A percentile compares a stretch with the other conserved stretches of the same genome.
Evolutionary conservation across 352 stramenopile species (phyloP).

Genomic region (Discostella stelligera): DNA sequence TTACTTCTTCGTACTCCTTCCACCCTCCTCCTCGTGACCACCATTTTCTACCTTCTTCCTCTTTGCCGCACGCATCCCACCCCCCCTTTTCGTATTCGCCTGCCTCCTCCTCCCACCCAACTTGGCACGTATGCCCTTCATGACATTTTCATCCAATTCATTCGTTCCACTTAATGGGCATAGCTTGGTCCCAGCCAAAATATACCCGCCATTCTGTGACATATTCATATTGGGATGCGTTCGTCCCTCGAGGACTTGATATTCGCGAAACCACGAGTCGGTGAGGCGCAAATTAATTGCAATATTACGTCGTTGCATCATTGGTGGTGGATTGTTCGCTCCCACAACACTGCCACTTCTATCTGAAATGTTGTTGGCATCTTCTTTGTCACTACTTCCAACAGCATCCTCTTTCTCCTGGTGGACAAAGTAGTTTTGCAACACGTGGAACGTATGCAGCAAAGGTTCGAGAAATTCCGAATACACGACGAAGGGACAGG

Average conservation of each 20-base stretch:
- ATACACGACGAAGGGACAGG: constrained; percentile 94
- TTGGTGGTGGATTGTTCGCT: constrained; percentile 12
- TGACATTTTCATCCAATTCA: constrained; percentile 61
- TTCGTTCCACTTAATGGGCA: constrained; percentile 61
- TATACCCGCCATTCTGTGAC: constrained; percentile 92
- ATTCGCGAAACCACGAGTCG: constrained; percentile 94
- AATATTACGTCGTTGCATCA: constrained; percentile 65
- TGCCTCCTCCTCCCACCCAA: constrained; percentile 44
- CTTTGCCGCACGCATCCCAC: not conserved
- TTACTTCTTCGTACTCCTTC: not conserved
- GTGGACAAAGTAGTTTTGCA: constrained; percentile 80
- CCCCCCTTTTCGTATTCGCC: constrained; percentile 12
- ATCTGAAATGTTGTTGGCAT: not conserved
- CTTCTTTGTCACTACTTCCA: not conserved
- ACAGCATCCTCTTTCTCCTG: not conserved
- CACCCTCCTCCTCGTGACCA: not conserved
- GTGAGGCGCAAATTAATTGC: constrained; percentile 92
- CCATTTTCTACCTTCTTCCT: constrained; percentile 8
- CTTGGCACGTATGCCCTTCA: constrained; percentile 55
- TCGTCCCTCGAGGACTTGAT: constrained; percentile 90
- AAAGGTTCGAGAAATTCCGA: constrained; percentile 92
- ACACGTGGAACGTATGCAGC: constrained; percentile 86
- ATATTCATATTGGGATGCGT: constrained; percentile 97
- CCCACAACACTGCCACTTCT: not conserved
- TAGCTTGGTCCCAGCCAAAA: constrained; percentile 92